Base-by-base conservation (phyloP, 192 early-diverging fungal species). In the Dissophora globulifera region DNA sequence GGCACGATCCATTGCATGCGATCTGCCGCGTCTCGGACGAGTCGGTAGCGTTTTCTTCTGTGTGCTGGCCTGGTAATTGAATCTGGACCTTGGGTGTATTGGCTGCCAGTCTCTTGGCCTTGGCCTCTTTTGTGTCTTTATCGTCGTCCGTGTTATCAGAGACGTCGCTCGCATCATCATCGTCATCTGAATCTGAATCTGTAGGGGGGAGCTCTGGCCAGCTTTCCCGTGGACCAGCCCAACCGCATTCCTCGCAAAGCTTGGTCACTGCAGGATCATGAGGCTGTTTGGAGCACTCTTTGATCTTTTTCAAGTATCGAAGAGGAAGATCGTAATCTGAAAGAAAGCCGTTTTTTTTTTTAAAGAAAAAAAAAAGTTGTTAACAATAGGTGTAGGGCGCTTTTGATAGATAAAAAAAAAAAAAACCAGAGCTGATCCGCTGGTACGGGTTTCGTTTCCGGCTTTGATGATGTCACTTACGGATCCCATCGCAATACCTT, bases 181-280 rank as follows among this genome's bases (percentile, higher is more conserved):
- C 69, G n/a, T n/a, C n/a, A n/a, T n/a, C n/a, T n/a, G n/a, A n/a
- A n/a, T n/a, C n/a, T 0, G 64, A 76, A 43, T 65, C 63, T 0
- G 71, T 53, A 15, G 58, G 27, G 5, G 72, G 64, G 27, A 76
- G 40, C 30, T 76, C 72, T 29, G 72, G 72, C 72, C 72, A 76
- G 19, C 46, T 61, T 30, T 76, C 72, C 22, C 72, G 57, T 1
- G 72, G 72, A 1, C 72, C 72, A 30, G 72, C 72, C 72, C 72
- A 76, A 0, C 72, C 72, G 62, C 72, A 76, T 25, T 65, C 56
- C 16, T 76, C 72, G 42, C 72, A 76, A 1, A 76, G 47, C 40
- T 76, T 76, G 42, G 72, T 76, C 16, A 76, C 72, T 1, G 57
- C 51, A 20, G 64, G 63, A 32, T 76, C 72, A 40, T 76, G 72